Evolutionary conservation across 331 rosid species (phyloP).

Genomic region (Ulmus americana): DNA sequence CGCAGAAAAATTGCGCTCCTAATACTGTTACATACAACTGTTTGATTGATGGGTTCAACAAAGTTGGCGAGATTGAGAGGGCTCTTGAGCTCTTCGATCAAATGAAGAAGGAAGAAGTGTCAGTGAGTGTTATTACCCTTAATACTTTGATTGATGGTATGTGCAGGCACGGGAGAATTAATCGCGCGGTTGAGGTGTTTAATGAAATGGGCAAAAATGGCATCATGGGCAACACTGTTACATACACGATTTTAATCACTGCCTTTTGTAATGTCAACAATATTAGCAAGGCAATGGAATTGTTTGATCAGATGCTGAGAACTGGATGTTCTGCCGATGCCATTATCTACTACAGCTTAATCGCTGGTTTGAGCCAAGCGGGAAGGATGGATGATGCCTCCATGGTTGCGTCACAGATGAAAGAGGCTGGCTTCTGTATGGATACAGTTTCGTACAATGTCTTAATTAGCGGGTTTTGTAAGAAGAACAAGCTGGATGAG

Average conservation of each 20-base stretch:
- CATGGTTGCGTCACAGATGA: constrained; percentile 48
- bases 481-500: constrained; percentile 48
- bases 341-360: constrained; percentile 50
- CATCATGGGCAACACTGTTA: constrained; percentile 43
- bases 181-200: constrained; percentile 52
- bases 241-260: constrained; percentile 51
- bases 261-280: constrained; percentile 73
- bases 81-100: constrained; percentile 46
- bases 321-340: constrained; percentile 58
- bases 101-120: constrained; percentile 51
- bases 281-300: constrained; percentile 52
- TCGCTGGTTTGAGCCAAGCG: constrained; percentile 62
- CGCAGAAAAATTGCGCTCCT: constrained; percentile 32
- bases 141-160: constrained; percentile 59
- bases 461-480: constrained; percentile 60
- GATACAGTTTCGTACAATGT: constrained; percentile 55
- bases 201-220: constrained; percentile 50
- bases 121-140: constrained; percentile 54
- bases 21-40: constrained; percentile 56
- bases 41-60: constrained; percentile 71
- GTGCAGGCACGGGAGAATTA: constrained; percentile 57
- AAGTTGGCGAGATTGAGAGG: constrained; percentile 50
- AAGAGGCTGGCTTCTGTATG: constrained; percentile 57
- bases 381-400: constrained; percentile 80
- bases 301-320: constrained; percentile 50